Percentiles rank a stretch among this genome's conserved stretches.
phyloP scores from a whole-genome alignment of 768 basidiomycete genomes.

The Boletus subparvulus region DNA sequence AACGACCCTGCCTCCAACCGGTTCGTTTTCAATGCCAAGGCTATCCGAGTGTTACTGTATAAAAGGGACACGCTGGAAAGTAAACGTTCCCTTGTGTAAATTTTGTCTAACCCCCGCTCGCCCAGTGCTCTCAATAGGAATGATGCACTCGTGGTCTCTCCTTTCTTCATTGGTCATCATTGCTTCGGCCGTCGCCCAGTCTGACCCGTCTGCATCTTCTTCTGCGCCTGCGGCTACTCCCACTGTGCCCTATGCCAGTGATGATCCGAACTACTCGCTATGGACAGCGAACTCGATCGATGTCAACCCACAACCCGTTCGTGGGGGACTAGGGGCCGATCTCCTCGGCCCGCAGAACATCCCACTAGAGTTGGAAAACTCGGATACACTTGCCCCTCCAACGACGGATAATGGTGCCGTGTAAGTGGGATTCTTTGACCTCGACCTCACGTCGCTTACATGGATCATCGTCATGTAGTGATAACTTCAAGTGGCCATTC shows the following conservation, averaged over 20 bases:
- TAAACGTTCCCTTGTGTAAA: conserved; percentile 16
- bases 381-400: conserved; percentile 59
- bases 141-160: conserved; percentile 33
- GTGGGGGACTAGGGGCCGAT: conserved; percentile 42
- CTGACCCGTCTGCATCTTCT: conserved; percentile 19
- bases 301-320: conserved; percentile 42
- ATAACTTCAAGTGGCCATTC: conserved; percentile 65
- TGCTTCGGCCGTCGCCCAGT: conserved; percentile 19
- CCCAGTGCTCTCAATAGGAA: conserved; percentile 13
- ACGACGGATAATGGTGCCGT: conserved; percentile 58
- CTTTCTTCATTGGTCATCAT: conserved; percentile 23
- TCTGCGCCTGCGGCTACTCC: conserved; percentile 37
- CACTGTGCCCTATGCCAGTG: conserved; percentile 45
- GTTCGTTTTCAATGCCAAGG: no score
- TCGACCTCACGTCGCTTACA: not conserved
- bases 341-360: conserved; percentile 61
- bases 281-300: conserved; percentile 34
- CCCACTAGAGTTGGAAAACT: conserved; percentile 54
- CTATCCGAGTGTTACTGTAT: conserved; percentile 10
- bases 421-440: conserved; percentile 23
- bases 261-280: conserved; percentile 46
- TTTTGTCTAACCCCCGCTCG: conserved; percentile 10
- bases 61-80: conserved; percentile 15
- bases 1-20: no score
- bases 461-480: conserved; percentile 13